Base-by-base conservation (phyloP, 345 rosid species). In the Alliaria petiolata region DNA sequence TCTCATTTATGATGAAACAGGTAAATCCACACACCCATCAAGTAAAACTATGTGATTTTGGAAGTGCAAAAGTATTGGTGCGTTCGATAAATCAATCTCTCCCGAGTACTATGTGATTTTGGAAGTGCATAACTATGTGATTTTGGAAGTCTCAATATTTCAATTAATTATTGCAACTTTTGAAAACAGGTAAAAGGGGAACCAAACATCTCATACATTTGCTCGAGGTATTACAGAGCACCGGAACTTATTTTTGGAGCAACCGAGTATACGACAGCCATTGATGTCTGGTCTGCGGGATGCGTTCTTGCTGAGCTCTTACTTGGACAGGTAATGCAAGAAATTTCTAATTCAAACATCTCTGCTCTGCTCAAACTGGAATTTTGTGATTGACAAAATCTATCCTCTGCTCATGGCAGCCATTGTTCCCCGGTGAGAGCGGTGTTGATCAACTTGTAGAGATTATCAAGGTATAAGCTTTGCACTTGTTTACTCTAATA, bases 181-280 rank as follows among this genome's bases (percentile, higher is more conserved):
- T n/a, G n/a, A n/a, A n/a, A 79, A 64, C 78, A 93, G 98, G 95
- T 93, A n/a, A 89, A 91, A 83, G 98, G 97, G 31, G 99, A 93
- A 69, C 96, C 99, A 45, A 93, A 93, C 80, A 91, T 93, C 78
- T 88, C 99, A 2, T 93, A 93, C 70, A 93, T 93, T 11, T 93
- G 99, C 83, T 93, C 99, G 5, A 85, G 99, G 82, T 93, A 89
- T 66, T 93, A 93, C 71, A 81, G 99, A 82, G 99, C 99, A 62
- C 99, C 99, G 6, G 99, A 93, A 69, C 93, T 93, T 66, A 93
- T 93, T 75, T 93, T 93, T 78, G 99, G 99, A 54, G 99, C 99
- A 66, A 91, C 99, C 0, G 99, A 91, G 77, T 93, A 93, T 57
- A 83, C 97, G 4, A 78, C 91, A 33, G 97, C 97, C 38, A 91